Evolutionary conservation across 2,329 filamentous ascomycete species (phyloP).

Genomic region (Davidsoniella eucalypti): DNA sequence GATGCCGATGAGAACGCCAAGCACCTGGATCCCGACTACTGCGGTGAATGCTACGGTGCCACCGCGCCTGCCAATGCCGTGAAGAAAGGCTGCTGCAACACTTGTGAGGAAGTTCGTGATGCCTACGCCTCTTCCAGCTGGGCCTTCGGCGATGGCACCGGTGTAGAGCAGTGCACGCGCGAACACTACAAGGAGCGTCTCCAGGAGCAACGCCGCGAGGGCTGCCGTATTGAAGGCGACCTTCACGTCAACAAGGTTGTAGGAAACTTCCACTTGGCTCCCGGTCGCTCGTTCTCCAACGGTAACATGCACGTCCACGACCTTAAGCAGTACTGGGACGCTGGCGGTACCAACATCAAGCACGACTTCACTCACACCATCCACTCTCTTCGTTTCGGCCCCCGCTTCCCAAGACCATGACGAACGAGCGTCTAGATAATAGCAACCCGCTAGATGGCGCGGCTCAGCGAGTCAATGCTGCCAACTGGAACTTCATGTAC

Average conservation of each 20-base stretch:
- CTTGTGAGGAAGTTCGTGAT: constrained; percentile 89
- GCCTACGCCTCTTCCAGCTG: constrained; percentile 80
- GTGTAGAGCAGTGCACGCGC: constrained; percentile 85
- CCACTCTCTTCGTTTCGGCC: constrained; percentile 88
- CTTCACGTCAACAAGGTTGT: constrained; percentile 96
- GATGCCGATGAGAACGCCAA: constrained; percentile 43
- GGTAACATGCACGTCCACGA: constrained; percentile 97
- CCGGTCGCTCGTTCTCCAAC: constrained; percentile 87
- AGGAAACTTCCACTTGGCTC: constrained; percentile 96
- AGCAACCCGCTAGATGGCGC: constrained; percentile 61
- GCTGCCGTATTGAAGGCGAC: constrained; percentile 82
- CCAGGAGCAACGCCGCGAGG: constrained; percentile 75
- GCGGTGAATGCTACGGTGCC: constrained; percentile 84
- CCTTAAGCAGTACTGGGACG: constrained; percentile 83
- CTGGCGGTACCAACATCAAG: constrained; percentile 40
- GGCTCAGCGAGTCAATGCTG: constrained; percentile 59
- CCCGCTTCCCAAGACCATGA: constrained; percentile 59
- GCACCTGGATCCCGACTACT: constrained; percentile 84
- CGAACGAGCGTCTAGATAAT: constrained; percentile 38
- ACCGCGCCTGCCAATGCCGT: constrained; percentile 49
- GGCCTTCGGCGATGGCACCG: constrained; percentile 86
- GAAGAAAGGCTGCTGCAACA: constrained; percentile 90
- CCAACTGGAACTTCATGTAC: constrained; percentile 95
- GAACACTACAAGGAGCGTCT: constrained; percentile 87
- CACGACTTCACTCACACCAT: constrained; percentile 86